Base-by-base conservation (phyloP, 495 filamentous ascomycete genomes). In the Penicillium samsonianum region DNA sequence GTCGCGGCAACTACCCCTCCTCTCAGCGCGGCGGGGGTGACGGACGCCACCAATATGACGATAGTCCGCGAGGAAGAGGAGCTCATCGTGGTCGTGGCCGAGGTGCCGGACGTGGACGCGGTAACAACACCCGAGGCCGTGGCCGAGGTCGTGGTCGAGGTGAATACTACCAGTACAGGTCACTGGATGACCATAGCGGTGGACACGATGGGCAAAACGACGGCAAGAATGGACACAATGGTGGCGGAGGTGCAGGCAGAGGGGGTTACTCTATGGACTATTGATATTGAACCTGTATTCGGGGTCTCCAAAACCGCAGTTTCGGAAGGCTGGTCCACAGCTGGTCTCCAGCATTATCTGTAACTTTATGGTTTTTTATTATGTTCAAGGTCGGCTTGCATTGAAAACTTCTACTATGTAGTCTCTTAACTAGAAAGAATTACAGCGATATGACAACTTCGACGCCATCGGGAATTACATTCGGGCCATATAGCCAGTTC, bases 11-110 rank as follows among this genome's bases (percentile, higher is more conserved):
- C 23, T 61, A 62, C 22, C 64, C 67, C 25, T 57, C 65, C 8
- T 53, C 68, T 30, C 61, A 60, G 3, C 65, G 62, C 17, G 55
- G 63, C 22, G 53, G 61, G 10, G 63, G 60, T 47, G 67, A 70
- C 35, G 33, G 60, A 30, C 59, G 58, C 19, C 41, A 70, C 30
- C 53, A 67, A 20, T 58, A 61, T 41, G 67, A 74, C 41, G 71
- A 76, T 38, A 66, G 59, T 35, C 54, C 62, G 59, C 73, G 75
- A n/a, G 50, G 38, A 22, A 71, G 77, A 16, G 74, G 76, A 23
- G 67, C 73, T 45, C 73, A 76, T 57, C 77, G 79, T 25, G 78
- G 80, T 45, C 76, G 83, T 50, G 76, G 79, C 30, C 74, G 79
- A 53, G 71, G 71, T 4, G 70, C 61, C 23, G 74, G 72, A n/a